Evolutionary conservation across 2,329 filamentous ascomycete species (phyloP).

Genomic region (Pseudogymnoascus sp.): DNA sequence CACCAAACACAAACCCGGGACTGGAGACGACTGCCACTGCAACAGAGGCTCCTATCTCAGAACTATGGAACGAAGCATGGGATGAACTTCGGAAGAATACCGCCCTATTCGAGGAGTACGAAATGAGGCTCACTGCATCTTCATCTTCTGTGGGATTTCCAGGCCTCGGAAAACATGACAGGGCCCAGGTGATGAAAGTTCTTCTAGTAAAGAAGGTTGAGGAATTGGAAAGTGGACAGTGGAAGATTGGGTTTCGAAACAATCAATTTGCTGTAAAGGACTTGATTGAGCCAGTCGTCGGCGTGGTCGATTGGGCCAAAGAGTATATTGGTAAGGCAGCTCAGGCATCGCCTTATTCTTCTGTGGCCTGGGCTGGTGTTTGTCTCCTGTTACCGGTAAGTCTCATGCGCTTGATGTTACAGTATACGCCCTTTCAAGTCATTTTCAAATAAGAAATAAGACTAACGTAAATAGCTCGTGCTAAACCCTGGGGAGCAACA

Average conservation of each 20-base stretch:
- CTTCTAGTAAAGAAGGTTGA: slow-evolving; percentile 8
- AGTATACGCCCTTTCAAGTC: background rate
- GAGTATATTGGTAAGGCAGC: slow-evolving; percentile 13
- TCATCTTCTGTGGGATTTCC: background rate
- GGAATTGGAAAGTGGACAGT: slow-evolving; percentile 9
- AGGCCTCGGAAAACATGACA: background rate
- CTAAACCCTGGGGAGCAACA: slow-evolving; percentile 17
- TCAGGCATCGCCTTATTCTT: slow-evolving; percentile 13
- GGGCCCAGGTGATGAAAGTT: background rate
- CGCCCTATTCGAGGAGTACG: background rate
- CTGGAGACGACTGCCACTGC: background rate
- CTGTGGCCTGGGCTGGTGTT: slow-evolving; percentile 16
- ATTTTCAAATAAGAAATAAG: background rate
- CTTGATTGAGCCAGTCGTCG: slow-evolving; percentile 14
- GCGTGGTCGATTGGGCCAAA: slow-evolving; percentile 14
- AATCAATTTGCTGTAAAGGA: slow-evolving; percentile 13
- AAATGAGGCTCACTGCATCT: background rate
- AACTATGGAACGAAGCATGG: background rate
- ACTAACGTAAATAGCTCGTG: slow-evolving; percentile 1
- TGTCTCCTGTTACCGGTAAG: slow-evolving; percentile 12
- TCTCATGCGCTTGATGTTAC: background rate
- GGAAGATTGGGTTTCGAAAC: slow-evolving; percentile 14
- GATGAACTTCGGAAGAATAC: background rate
- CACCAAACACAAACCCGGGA: background rate
- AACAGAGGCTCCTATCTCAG: background rate